Conservation (phyloP, 179 eudicot genomes). For the Monotropa hypopitys region DNA sequence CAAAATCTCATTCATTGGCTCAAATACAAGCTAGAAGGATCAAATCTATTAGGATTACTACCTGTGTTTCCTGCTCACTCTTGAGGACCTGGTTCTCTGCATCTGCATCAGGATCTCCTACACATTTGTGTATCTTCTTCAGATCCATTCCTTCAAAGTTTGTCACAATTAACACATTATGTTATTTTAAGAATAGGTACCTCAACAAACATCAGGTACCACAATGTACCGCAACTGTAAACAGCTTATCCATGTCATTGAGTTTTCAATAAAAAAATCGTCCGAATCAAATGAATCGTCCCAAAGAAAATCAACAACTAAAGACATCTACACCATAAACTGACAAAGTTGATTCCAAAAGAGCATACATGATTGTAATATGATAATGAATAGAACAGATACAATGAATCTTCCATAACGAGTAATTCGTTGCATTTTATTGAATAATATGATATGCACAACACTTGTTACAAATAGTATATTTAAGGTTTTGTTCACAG, state of each 20-base stretch:
- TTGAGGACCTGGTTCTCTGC: slow-evolving; percentile 43
- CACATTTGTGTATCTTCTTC: slow-evolving; percentile 35
- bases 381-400: neutral
- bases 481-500: neutral
- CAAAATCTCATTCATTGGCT: neutral
- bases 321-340: neutral
- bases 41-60: neutral
- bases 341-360: neutral
- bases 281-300: neutral
- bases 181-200: neutral
- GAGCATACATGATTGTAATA: neutral
- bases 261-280: neutral
- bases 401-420: neutral
- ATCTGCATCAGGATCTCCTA: slow-evolving; percentile 48
- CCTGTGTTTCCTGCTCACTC: slow-evolving; percentile 64
- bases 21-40: neutral
- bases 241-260: neutral
- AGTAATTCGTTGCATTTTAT: neutral
- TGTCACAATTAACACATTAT: neutral
- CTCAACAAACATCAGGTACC: neutral
- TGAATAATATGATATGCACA: neutral
- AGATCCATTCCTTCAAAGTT: slow-evolving; percentile 37
- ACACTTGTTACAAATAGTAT: neutral
- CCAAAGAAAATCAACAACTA: neutral
- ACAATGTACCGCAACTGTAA: neutral